A percentile compares a stretch with the other conserved stretches of the same genome.
Conservation (phyloP, 2,329 filamentous ascomycete species). For the Fusarium floridanum region DNA sequence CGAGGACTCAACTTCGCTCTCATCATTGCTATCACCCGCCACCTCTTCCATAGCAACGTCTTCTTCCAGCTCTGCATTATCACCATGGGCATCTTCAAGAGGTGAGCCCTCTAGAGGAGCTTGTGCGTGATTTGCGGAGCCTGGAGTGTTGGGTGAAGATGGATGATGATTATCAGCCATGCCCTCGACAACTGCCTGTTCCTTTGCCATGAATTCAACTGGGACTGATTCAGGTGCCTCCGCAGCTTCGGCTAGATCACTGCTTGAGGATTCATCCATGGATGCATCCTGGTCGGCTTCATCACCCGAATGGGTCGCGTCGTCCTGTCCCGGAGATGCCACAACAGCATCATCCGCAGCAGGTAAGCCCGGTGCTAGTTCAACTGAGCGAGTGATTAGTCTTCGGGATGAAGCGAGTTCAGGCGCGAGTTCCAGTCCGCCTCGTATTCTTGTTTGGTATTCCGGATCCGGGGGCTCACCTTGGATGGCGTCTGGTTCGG, state of each 20-base stretch:
- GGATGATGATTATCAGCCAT: neutral
- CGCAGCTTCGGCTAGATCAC: neutral
- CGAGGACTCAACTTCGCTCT: conserved; percentile 50
- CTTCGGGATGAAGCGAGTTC: neutral
- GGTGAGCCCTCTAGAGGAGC: neutral
- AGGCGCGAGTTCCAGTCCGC: conserved; percentile 3
- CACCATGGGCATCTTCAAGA: neutral
- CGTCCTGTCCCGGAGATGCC: neutral
- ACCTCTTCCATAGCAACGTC: conserved; percentile 45
- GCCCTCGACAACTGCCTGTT: neutral
- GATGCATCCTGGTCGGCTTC: conserved; percentile 16
- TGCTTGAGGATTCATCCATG: conserved; percentile 19
- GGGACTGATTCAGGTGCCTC: neutral
- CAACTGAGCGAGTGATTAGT: conserved; percentile 35
- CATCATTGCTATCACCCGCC: conserved; percentile 41
- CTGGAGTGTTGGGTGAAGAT: neutral
- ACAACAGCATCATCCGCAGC: neutral
- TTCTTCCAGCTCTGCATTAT: conserved; percentile 26
- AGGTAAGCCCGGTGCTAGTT: conserved; percentile 6
- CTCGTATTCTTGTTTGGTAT: neutral
- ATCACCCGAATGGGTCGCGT: neutral
- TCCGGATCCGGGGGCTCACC: conserved; percentile 25
- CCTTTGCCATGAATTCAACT: neutral
- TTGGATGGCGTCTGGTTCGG: conserved; percentile 30
- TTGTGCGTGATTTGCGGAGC: neutral